Evolutionary conservation across 805 yeast genomes (phyloP).

Genomic region (Lachancea fermentati): DNA sequence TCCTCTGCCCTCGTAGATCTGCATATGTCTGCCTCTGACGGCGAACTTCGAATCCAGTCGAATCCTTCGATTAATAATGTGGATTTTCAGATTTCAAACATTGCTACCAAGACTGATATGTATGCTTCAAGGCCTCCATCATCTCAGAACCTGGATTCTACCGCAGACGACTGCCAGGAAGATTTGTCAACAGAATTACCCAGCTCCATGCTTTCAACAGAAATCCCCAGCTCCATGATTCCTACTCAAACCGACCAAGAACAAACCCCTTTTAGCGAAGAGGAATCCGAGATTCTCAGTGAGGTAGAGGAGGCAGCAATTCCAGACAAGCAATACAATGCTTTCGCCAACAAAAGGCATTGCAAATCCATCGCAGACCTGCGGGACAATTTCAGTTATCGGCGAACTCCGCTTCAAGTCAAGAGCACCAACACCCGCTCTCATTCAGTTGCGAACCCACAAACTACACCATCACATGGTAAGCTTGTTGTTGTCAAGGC

Average conservation of each 20-base stretch:
- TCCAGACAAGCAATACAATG: not conserved
- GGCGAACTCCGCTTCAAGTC: constrained; percentile 3
- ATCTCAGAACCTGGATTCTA: no score
- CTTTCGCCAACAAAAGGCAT: constrained; percentile 3
- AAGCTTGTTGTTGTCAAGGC: not conserved
- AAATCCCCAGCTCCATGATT: constrained; percentile 5
- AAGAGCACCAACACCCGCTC: constrained; percentile 1
- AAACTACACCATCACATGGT: not conserved
- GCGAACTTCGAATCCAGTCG: not conserved
- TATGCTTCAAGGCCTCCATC: no score
- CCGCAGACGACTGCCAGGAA: constrained; percentile 7
- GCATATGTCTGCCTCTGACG: not conserved
- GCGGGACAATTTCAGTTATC: constrained; percentile 6
- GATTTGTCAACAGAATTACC: constrained; percentile 25
- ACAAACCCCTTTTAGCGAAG: constrained; percentile 10
- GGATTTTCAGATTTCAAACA: no score
- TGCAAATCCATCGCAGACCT: constrained; percentile 6
- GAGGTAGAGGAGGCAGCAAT: constrained; percentile 13
- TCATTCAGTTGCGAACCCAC: not conserved
- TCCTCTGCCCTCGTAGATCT: not conserved
- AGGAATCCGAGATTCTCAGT: constrained; percentile 17
- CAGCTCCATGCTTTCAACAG: constrained; percentile 24
- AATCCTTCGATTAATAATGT: no score
- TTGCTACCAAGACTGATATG: no score
- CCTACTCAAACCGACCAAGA: constrained; percentile 3